phyloP scores from a whole-genome alignment of 805 yeast species.

The Nakazawaea wickerhamii region DNA sequence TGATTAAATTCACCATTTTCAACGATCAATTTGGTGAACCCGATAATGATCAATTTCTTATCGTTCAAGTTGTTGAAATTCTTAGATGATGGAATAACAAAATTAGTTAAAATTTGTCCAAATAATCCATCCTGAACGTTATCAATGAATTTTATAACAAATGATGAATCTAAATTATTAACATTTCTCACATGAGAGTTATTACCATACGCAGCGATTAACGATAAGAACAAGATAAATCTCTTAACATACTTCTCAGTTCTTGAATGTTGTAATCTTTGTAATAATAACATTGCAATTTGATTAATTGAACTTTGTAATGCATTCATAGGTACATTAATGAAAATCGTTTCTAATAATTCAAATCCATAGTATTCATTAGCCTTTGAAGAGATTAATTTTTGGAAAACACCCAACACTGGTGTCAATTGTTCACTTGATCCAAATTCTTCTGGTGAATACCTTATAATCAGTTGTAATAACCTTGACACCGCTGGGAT shows the following conservation, averaged over 20 bases:
- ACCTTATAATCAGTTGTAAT: conserved; percentile 57
- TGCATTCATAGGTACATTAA: conserved; percentile 43
- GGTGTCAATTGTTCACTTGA: conserved; percentile 51
- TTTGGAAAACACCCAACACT: conserved; percentile 93
- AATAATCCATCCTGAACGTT: conserved; percentile 62
- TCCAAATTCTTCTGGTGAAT: conserved; percentile 37
- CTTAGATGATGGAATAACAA: conserved; percentile 45
- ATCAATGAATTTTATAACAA: conserved; percentile 61
- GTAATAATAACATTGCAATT: conserved; percentile 69
- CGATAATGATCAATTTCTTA: conserved; percentile 42
- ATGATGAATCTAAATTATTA: conserved; percentile 28
- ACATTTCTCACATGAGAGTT: conserved; percentile 20
- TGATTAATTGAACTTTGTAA: conserved; percentile 58
- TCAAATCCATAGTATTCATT: conserved; percentile 86
- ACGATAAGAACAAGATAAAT: conserved; percentile 56
- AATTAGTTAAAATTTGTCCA: conserved; percentile 42
- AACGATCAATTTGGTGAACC: conserved; percentile 39
- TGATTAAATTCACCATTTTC: conserved; percentile 25
- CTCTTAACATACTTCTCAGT: conserved; percentile 78
- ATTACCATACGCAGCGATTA: conserved; percentile 23
- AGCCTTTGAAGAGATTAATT: conserved; percentile 76
- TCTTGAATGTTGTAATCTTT: conserved; percentile 72
- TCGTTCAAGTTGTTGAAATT: conserved; percentile 36
- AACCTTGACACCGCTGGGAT: conserved; percentile 89
- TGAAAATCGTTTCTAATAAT: conserved; percentile 62